Base-by-base conservation (phyloP, 306 rosid genomes). In the Cucurbita argyrosperma region DNA sequence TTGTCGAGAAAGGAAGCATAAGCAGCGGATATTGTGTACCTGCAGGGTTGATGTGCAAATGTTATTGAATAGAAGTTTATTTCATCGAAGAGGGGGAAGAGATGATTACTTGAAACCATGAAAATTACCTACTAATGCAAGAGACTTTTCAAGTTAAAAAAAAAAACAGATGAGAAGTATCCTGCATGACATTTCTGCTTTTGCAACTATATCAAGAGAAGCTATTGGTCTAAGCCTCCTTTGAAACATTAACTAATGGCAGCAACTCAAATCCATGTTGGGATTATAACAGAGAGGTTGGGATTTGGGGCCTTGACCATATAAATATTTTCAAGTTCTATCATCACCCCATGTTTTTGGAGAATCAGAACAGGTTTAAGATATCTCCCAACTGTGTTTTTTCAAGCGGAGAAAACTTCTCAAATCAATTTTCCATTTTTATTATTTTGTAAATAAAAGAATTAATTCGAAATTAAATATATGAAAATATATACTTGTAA, bases 21-120 rank as follows among this genome's bases (percentile, higher is more conserved):
- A 26, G 98, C 98, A 57, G 93, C 96, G 11, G 87, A 86, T 74
- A 88, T 84, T 26, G 98, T 92, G 71, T 86, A 81, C 82, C 98
- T 92, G 90, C 66, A 66, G 77, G 6, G 71, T 8, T 54, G 65
- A 55, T 19, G 64, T 14, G 40, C 40, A 72, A 74, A 40, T 37
- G 46, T 69, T 71, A 43, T 14, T 42, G 23, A 18, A 35, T 56
- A 23, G 14, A 66, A 65, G 59, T 23, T 71, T n/a, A 51, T 15
- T 71, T 37, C 16, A 37, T 35, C 16, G 13, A 54, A 16, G 43
- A 70, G 53, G 42, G 71, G 52, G 19, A 65, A 65, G 53, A 10
- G 53, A 45, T 65, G 71, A 37, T 65, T 42, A 43, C 49, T 42
- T 65, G 37, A 65, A 65, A 65, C 71, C 38, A 5, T 65, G 52